Evolutionary conservation across 2,329 filamentous ascomycete genomes (phyloP), one percentile per base, ranked within the genome.

Genomic region (Fusarium dlaminii): DNA sequence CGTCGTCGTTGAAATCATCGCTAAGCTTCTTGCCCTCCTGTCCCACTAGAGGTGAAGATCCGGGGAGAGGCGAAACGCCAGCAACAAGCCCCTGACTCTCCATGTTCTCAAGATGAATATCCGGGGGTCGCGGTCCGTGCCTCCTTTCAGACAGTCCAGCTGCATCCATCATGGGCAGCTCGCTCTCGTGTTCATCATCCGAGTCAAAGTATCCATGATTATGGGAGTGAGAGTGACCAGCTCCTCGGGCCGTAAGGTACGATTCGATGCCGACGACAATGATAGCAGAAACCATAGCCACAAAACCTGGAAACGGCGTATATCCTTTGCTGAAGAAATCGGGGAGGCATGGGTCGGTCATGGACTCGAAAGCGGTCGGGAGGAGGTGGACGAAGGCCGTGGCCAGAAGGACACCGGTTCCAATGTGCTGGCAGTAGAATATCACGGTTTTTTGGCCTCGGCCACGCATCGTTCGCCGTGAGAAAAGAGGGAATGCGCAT

Each of bases 181-280:
- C 77, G 32, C 81, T 75, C 36, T 79, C 81, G 18, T 83, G 83
- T 34, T 78, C 80, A 37, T 85, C 84, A 22, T 85, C 83, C 8
- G 86, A 85, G 39, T 88, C 86, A 83, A 88, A 88, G 81, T 86
- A 81, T 17, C 79, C 79, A 63, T 84, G 85, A 37, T 84, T 81
- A 73, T 91, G 90, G 3, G 88, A 87, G 77, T 91, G 88, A 3
- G 88, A 88, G 77, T 90, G 90, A 4, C 89, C 86, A 4, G 90
- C 90, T 48, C 90, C 90, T 63, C 90, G 84, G 5, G 92, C 93
- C 0, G 94, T 95, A 75, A 98, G 91, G 81, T 95, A 94, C 84
- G 96, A 97, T 82, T 98, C 96, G 59, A 98, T 88, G 5, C 90
- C 89, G 12, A 97, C 94, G 7, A 98, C 95, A 8, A 93, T 85